phyloP scores from a whole-genome alignment of 257 asterid species.

The Craterostigma plantagineum region DNA sequence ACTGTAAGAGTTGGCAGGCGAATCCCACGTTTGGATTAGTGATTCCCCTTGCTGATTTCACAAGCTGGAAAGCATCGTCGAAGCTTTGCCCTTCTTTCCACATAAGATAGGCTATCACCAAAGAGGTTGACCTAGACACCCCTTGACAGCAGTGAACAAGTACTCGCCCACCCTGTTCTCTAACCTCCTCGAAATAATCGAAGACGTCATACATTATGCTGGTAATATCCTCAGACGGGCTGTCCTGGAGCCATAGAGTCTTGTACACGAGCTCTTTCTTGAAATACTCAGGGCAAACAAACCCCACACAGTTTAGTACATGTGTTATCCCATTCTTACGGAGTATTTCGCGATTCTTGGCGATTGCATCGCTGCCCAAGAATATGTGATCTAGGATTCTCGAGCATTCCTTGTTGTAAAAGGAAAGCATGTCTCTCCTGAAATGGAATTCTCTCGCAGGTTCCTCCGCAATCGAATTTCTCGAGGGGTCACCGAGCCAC shows the following conservation, averaged over 20 bases:
- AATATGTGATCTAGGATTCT: conserved; percentile 60
- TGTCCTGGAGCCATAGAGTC: conserved; percentile 91
- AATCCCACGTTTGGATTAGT: conserved; percentile 89
- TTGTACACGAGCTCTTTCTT: conserved; percentile 64
- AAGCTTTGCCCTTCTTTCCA: conserved; percentile 76
- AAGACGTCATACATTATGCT: conserved; percentile 82
- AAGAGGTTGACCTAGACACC: conserved; percentile 78
- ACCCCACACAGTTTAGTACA: conserved; percentile 91
- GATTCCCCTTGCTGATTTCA: conserved; percentile 81
- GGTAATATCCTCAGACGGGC: conserved; percentile 87
- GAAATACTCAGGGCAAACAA: conserved; percentile 71
- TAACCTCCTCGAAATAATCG: conserved; percentile 88
- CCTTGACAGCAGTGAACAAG: conserved; percentile 92
- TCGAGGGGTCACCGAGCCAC: conserved; percentile 34
- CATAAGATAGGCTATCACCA: conserved; percentile 94
- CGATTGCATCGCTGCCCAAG: conserved; percentile 72
- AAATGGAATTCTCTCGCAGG: conserved; percentile 44
- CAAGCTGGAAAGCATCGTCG: conserved; percentile 81
- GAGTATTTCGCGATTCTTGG: conserved; percentile 63
- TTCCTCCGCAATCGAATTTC: conserved; percentile 21
- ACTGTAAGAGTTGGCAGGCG: conserved; percentile 64
- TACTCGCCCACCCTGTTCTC: conserved; percentile 70
- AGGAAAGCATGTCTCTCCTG: conserved; percentile 68
- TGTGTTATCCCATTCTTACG: conserved; percentile 66
- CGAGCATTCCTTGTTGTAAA: conserved; percentile 81